phyloP scores from a whole-genome alignment of 2,329 filamentous ascomycete genomes.

The Penicillium hordei region DNA sequence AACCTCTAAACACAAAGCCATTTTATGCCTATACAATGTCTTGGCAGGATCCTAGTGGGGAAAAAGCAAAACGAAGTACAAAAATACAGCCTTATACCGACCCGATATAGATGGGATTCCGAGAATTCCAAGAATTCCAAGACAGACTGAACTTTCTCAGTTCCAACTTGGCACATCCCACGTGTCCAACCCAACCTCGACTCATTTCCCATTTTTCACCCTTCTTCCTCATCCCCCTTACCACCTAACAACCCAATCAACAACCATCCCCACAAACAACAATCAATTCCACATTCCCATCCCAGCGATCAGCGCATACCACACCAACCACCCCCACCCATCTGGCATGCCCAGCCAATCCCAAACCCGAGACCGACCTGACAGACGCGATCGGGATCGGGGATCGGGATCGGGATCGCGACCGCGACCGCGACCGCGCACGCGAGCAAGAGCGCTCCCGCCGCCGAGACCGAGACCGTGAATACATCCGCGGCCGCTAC shows the following conservation, averaged over 20 bases:
- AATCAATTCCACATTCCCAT: constrained; percentile 2
- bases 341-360: neutral
- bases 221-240: neutral
- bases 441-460: constrained; percentile 17
- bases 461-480: constrained; percentile 14
- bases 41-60: constrained; percentile 14
- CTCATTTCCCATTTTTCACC: neutral
- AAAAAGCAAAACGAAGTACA: constrained; percentile 25
- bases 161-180: neutral
- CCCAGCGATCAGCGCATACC: neutral
- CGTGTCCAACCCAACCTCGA: neutral
- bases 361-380: constrained; percentile 30
- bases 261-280: neutral
- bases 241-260: neutral
- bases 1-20: neutral
- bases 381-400: constrained; percentile 35
- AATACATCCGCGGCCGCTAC: constrained; percentile 22
- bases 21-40: neutral
- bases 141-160: neutral
- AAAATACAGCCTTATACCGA: neutral
- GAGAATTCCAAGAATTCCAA: neutral
- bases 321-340: neutral
- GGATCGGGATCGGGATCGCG: constrained; percentile 30
- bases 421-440: constrained; percentile 23
- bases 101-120: neutral